A percentile compares a stretch with the other conserved stretches of the same genome.
Conservation (phyloP, 441 rosid genomes). For the Populus hybrid region DNA sequence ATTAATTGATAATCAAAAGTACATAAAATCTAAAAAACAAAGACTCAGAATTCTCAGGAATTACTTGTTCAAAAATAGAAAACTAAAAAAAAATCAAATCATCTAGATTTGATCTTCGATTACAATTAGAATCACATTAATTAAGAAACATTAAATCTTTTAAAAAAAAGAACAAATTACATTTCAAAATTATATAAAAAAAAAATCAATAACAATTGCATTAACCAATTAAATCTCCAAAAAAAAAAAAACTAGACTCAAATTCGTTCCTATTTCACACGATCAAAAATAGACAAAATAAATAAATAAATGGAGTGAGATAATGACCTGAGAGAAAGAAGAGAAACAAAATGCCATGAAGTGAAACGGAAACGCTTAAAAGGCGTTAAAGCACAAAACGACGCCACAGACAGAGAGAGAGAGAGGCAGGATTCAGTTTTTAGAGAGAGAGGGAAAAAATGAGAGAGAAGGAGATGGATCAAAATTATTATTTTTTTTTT, state of each 20-base stretch:
- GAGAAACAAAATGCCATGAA: slow-evolving; percentile 24
- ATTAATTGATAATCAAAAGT: not conserved
- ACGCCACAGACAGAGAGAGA: not conserved
- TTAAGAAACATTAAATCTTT: no score
- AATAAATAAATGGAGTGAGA: not conserved
- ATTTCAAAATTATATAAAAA: no score
- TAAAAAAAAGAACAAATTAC: no score
- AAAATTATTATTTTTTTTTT: not conserved
- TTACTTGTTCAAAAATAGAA: not conserved
- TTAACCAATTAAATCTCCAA: not conserved
- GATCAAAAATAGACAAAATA: not conserved
- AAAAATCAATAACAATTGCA: not conserved
- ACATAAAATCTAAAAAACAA: not conserved
- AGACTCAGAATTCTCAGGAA: not conserved
- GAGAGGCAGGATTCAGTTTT: not conserved
- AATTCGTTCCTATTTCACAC: not conserved
- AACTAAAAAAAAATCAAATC: no score
- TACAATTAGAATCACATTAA: no score
- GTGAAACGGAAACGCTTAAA: slow-evolving; percentile 6
- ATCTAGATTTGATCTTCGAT: no score
- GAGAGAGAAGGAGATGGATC: not conserved
- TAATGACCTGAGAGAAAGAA: slow-evolving; percentile 20
- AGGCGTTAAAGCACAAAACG: not conserved
- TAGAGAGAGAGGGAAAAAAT: not conserved
- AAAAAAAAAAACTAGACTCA: no score